Evolutionary conservation across 768 basidiomycete genomes (phyloP), one percentile per base, ranked within the genome.

Genomic region (Pulveroboletus frians): DNA sequence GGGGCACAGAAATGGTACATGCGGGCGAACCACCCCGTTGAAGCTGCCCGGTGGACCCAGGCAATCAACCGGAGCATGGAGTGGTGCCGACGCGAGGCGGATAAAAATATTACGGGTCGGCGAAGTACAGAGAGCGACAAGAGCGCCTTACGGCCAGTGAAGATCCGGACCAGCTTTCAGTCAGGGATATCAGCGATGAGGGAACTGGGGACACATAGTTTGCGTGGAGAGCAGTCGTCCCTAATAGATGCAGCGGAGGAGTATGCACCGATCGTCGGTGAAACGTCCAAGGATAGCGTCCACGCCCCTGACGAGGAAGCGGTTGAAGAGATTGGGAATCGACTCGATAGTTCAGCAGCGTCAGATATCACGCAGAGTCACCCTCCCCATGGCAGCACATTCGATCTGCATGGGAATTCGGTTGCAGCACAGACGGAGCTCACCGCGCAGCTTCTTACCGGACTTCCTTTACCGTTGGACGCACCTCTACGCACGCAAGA

Each of bases 41-140:
- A 97, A 66, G 90, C 90, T 5, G 76, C 85, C 4, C 77, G 93
- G 10, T 97, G 94, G 94, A 80, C 82, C 2, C 81, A 85, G 49
- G 86, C 85, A 0, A 77, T 97, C 40, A 68, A 70, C 15, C 79
- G 78, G 61, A 84, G 82, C 53, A 84, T 92, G 50, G 88, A 92
- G 29, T 85, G 81, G 75, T 77, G 75, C 41, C 76, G 75, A 48
- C 71, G 72, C n/a, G 73, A 76, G 31, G 49, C 53, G 1, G 68
- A 68, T 23, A 60, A 63, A 41, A 51, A 55, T 26, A 52, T 59
- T 54, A 53, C 50, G 18, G 58, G 59, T 32, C 67, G 78, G 32
- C 62, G 55, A 50, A 80, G 79, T 52, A 69, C 52, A 37, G 78
- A 81, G 29, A 80, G 79, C 53, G 79, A 78, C 36, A 69, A 69